Evolutionary conservation across 2,329 filamentous ascomycete species (phyloP), one percentile per base, ranked within the genome.

Genomic region (Colletotrichum karsti): DNA sequence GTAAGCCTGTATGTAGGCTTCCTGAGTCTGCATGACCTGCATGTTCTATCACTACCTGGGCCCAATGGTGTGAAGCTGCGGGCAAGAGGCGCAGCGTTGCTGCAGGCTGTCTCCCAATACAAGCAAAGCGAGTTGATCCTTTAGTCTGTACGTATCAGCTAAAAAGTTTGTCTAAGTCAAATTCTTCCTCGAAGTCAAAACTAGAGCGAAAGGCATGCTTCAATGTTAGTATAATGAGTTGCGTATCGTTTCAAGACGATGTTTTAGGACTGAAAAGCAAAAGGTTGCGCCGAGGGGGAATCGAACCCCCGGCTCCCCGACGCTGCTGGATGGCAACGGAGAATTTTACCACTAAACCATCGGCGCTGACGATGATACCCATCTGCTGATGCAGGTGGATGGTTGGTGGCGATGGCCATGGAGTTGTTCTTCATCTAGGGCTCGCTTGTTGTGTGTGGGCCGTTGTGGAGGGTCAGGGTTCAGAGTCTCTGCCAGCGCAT

Each of bases 281-380:
- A 51, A 51, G n/a, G 1, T 28, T 51, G 50, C 50, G 50, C 50
- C 50, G 50, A 53, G 50, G 50, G 50, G 50, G 50, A 53, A 53
- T 53, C 50, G 50, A 53, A 37, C 50, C 50, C 50, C 50, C 50
- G 50, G 50, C 50, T 53, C 50, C 50, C 50, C 50, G 50, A 53
- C 50, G 50, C 50, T 53, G 50, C 50, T 53, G 0, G 18, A 35
- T 53, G 50, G 50, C 50, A 53, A 53, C 50, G 50, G 50, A 53
- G 50, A 53, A 53, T 53, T 53, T 53, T 53, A 53, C 50, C 50
- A 53, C 50, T 53, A 53, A 53, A 53, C 50, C 50, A 53, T 53
- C 50, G 50, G 50, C 50, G 50, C 50, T 22, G 2, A 8, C 18
- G 0, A 35, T 10, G 15, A 8, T 53, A 1, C 1, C n/a, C 12